Conservation (phyloP, 108 stramenopile species). For the Hondaea fermentalgiana region DNA sequence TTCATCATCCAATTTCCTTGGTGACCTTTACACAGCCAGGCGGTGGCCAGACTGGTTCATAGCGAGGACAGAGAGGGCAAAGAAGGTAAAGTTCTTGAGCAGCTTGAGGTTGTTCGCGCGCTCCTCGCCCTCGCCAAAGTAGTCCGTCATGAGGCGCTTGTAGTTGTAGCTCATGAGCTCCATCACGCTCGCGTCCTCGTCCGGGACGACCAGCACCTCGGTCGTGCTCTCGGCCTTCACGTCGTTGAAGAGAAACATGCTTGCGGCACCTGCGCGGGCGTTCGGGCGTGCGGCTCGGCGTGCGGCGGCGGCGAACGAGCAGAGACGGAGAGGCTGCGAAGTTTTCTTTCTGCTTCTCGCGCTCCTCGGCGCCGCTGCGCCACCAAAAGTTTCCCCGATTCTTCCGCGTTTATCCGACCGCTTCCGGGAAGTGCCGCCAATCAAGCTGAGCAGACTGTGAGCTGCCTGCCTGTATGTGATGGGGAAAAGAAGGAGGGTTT, state of each 20-base stretch:
- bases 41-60: background rate
- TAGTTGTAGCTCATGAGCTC: conserved; percentile 5
- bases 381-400: no score
- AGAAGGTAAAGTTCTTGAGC: background rate
- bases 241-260: background rate
- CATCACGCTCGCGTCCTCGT: background rate
- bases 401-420: no score
- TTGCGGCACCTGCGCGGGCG: background rate
- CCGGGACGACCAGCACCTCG: background rate
- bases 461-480: no score
- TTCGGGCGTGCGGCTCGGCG: no score
- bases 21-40: background rate
- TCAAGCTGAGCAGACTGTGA: no score
- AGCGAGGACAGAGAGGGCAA: background rate
- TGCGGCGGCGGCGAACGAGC: no score
- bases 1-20: no score
- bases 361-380: no score
- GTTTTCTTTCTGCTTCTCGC: no score
- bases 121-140: background rate
- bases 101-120: background rate
- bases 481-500: no score
- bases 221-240: background rate
- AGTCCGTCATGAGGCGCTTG: background rate
- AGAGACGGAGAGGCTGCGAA: no score
- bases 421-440: no score